These are phyloP conservation scores for Aspergillus candidus DNA, from an alignment of 2,329 filamentous ascomycete species.

Conservation along the genomic window DNA sequence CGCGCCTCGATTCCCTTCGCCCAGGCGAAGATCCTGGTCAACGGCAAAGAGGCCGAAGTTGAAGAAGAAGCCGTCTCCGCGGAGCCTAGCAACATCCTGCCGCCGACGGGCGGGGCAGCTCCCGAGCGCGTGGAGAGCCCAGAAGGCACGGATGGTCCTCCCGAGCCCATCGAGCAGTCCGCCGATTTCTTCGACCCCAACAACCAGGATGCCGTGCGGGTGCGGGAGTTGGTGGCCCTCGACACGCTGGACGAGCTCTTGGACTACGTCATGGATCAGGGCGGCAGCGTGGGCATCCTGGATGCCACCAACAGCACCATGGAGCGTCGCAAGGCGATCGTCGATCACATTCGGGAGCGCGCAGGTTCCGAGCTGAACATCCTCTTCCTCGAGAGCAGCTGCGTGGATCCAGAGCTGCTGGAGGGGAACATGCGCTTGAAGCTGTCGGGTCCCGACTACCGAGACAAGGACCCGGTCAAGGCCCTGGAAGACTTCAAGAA, in stretches of 20 bases:
- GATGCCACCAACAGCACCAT: slow-evolving; percentile 97
- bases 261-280: slow-evolving; percentile 75
- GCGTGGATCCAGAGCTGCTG: slow-evolving; percentile 73
- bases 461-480: slow-evolving; percentile 79
- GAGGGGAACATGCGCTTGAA: slow-evolving; percentile 98
- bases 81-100: slow-evolving; percentile 22
- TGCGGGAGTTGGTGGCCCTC: slow-evolving; percentile 87
- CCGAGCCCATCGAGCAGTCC: slow-evolving; percentile 71
- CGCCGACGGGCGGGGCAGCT: slow-evolving; percentile 19
- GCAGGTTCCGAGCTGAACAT: slow-evolving; percentile 84
- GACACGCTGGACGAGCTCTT: slow-evolving; percentile 88
- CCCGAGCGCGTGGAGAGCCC: slow-evolving; percentile 10
- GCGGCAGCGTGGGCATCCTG: slow-evolving; percentile 87
- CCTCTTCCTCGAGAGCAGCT: slow-evolving; percentile 91
- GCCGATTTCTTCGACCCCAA: slow-evolving; percentile 90
- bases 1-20: slow-evolving; percentile 37
- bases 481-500: slow-evolving; percentile 88
- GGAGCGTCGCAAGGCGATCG: slow-evolving; percentile 73
- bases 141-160: slow-evolving; percentile 23
- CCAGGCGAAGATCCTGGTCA: slow-evolving; percentile 52
- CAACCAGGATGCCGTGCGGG: slow-evolving; percentile 72
- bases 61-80: slow-evolving; percentile 15
- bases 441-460: slow-evolving; percentile 92
- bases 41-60: slow-evolving; percentile 42
- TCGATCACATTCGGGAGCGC: slow-evolving; percentile 72